phyloP scores from a whole-genome alignment of 345 rosid species.

The Eucalyptus polybractea region DNA sequence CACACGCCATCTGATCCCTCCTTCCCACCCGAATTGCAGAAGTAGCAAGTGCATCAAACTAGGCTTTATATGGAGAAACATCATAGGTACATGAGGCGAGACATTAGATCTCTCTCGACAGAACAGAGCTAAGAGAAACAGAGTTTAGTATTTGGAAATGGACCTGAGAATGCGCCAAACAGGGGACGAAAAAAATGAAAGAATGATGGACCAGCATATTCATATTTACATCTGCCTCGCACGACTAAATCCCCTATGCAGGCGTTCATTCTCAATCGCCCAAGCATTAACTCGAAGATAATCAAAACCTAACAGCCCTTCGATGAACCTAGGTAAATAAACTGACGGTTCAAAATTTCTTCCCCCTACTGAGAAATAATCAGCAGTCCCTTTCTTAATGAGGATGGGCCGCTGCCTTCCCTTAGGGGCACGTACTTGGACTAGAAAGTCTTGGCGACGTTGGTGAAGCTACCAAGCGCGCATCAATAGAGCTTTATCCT shows the following conservation, averaged over 20 bases:
- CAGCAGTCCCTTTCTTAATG: not conserved
- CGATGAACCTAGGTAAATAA: not conserved
- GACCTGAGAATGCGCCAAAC: not conserved
- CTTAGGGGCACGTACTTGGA: not conserved
- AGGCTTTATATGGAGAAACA: not conserved
- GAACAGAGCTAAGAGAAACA: not conserved
- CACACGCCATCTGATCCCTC: not conserved
- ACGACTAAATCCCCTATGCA: not conserved
- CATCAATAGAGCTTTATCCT: constrained; percentile 28
- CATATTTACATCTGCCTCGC: not conserved
- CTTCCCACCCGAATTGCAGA: not conserved
- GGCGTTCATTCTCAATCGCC: not conserved
- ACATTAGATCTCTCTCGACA: not conserved
- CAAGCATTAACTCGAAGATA: not conserved
- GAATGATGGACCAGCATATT: not conserved
- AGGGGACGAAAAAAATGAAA: not conserved
- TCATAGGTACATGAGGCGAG: not conserved
- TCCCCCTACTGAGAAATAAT: not conserved
- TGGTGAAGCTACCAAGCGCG: not conserved
- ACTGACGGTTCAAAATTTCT: not conserved
- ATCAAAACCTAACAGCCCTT: not conserved
- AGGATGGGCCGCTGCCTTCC: not conserved
- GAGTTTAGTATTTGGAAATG: not conserved
- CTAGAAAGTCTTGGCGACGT: not conserved
- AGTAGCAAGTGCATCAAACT: not conserved